Conservation (phyloP, 805 yeast species). For the Candida tibetensis region DNA sequence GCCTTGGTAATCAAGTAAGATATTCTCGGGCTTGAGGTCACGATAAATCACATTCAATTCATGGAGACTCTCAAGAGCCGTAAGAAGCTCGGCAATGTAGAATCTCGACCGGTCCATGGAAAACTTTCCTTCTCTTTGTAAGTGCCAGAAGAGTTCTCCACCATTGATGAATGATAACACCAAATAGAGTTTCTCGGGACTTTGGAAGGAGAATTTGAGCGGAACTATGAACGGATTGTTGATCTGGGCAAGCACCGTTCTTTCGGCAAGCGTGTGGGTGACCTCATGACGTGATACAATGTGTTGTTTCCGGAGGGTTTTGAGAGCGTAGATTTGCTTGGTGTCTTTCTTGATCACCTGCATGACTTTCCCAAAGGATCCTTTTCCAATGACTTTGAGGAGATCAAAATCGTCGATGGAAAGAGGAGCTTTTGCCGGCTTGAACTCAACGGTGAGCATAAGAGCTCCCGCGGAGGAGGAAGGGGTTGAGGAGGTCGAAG, state of each 20-base stretch:
- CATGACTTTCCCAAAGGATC: conserved; percentile 98
- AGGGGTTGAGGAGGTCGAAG: no score
- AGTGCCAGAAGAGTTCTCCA: conserved; percentile 92
- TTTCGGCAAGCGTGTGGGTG: conserved; percentile 92
- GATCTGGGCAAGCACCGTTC: conserved; percentile 90
- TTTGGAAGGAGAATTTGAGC: conserved; percentile 90
- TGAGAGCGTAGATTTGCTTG: conserved; percentile 88
- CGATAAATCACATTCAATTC: conserved; percentile 90
- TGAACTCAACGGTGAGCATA: conserved; percentile 64
- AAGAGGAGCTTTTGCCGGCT: conserved; percentile 64
- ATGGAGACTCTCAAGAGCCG: conserved; percentile 91
- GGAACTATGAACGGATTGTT: conserved; percentile 98
- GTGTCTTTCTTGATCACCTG: conserved; percentile 97
- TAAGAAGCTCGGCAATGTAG: conserved; percentile 88
- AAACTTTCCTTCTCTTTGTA: conserved; percentile 87
- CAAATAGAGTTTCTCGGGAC: conserved; percentile 90
- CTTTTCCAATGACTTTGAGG: conserved; percentile 94
- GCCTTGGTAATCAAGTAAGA: conserved; percentile 90
- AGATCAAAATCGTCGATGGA: conserved; percentile 90
- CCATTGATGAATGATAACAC: conserved; percentile 94
- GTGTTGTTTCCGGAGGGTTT: conserved; percentile 90
- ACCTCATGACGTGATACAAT: conserved; percentile 93
- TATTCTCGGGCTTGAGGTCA: conserved; percentile 95
- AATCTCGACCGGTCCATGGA: conserved; percentile 86
- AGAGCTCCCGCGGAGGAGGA: conserved; percentile 46